These are phyloP conservation scores for Posidonia australis DNA, from an alignment of 106 monocot species.

Conservation along the genomic window DNA sequence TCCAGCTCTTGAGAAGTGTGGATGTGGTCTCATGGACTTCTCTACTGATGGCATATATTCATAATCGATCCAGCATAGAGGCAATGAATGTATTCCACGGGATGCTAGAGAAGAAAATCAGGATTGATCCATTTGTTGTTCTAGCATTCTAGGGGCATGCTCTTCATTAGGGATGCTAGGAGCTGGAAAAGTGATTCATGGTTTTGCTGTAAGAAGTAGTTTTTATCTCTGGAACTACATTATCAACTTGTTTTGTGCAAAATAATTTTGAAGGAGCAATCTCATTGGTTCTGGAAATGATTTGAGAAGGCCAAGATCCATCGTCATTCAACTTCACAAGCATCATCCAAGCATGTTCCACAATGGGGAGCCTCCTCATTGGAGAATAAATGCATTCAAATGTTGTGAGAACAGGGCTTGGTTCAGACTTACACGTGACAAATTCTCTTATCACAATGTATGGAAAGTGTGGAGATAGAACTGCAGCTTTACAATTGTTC, in stretches of 20 bases:
- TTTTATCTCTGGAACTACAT: constrained; percentile 43
- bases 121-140: constrained; percentile 33
- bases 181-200: constrained; percentile 45
- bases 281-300: constrained; percentile 28
- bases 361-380: constrained; percentile 9
- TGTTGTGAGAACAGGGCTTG: constrained; percentile 25
- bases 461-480: constrained; percentile 49
- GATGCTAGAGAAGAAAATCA: constrained; percentile 25
- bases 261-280: constrained; percentile 27
- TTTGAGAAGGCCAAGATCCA: constrained; percentile 18
- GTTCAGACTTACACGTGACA: constrained; percentile 22
- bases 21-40: constrained; percentile 52
- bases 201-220: constrained; percentile 33
- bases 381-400: constrained; percentile 50
- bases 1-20: constrained; percentile 18
- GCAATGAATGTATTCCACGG: constrained; percentile 30
- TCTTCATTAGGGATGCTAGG: constrained; percentile 13
- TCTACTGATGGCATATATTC: constrained; percentile 33
- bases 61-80: constrained; percentile 31
- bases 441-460: constrained; percentile 74
- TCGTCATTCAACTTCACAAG: constrained; percentile 19
- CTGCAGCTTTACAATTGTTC: constrained; percentile 25
- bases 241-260: constrained; percentile 43
- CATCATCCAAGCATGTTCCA: constrained; percentile 38
- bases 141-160: constrained; percentile 29